Evolutionary conservation across 2,329 filamentous ascomycete genomes (phyloP), one percentile per base, ranked within the genome.

Genomic region (Sporothrix sp.): DNA sequence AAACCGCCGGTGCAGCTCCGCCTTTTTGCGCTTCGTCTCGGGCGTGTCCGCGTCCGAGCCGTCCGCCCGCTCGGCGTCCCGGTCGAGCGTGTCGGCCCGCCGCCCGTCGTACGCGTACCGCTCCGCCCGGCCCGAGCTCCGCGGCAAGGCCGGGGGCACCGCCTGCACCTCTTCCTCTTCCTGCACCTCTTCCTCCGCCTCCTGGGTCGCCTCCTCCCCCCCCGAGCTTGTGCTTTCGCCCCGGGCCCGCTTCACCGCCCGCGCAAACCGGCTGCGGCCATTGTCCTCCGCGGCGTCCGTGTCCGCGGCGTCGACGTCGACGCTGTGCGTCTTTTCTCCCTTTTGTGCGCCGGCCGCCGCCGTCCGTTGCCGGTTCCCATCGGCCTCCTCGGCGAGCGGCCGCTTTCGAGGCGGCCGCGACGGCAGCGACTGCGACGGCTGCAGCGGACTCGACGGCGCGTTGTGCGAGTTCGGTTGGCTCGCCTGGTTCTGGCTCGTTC

Each of bases 1-100:
- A 61, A 97, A 98, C 59, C 82, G 85, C 54, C 78, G 74, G 63
- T 96, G 93, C 21, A 96, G 69, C 44, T 80, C 81, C 52, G 85
- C 79, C 61, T 84, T 89, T 42, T 42, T 42, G 30, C 48, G 38
- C 35, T 48, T 74, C 39, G 61, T 54, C 62, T 66, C 64, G 3
- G 45, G 23, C 25, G 33, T 61, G 14, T 68, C 64, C 10, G 43
- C 33, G 4, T 35, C 28, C 3, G 43, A 45, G 28, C 20, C 11
- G 27, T 67, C 63, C 11, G 71, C 69, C 9, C 72, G 64, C 43
- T 65, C 59, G 3, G 62, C 63, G 58, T 70, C 73, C 42, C 28
- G 16, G 25, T 18, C 36, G 9, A 35, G n/a, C 2, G 10, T 33
- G 10, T 33, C 21, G 23, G 20, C 36, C 8, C 11, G 18, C 11